Evolutionary conservation across 352 stramenopile species (phyloP), one percentile per base, ranked within the genome.

Genomic region (Globisporangium nagaii): DNA sequence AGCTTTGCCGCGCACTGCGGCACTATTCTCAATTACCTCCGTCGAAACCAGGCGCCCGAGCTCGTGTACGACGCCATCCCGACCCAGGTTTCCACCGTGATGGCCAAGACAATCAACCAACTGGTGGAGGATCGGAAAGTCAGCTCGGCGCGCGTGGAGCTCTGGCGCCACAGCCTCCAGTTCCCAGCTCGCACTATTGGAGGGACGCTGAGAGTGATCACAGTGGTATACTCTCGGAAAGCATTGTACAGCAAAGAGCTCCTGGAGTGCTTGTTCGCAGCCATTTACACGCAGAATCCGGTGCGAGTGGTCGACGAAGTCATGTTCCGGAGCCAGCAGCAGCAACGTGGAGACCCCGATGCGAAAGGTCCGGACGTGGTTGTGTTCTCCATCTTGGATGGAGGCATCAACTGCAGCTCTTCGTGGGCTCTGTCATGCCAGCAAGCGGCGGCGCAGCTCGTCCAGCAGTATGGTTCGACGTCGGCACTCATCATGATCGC

Each of bases 191-290:
- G 22, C 31, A 66, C n/a, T n/a, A n/a, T n/a, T n/a, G n/a, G n/a
- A n/a, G n/a, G n/a, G n/a, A n/a, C 9, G 3, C 5, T 12, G 3
- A 7, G 50, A 22, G 13, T 56, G 12, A 40, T 58, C 13, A 32
- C 56, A 0, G 50, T 75, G 20, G 69, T 52, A 27, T 71, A 73
- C 34, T 62, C 54, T 1, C 10, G 5, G 1, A 19, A 43, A 0
- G 58, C 49, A 37, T 22, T 1, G 0, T 73, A 60, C 40, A 56
- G 35, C 17, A 47, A 48, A 5, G 20, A 53, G 4, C n/a, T 73
- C 7, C 45, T 71, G 2, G 68, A 82, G 49, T 77, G 68, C 15
- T 20, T 84, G 3, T 71, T 84, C 10, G 24, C 56, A 0, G n/a
- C 43, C 0, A 42, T 71, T 4, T 82, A 72, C 12, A 35, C 40